Base-by-base conservation (phyloP, 1,139 yeast genomes). In the Geotrichum fermentans region DNA sequence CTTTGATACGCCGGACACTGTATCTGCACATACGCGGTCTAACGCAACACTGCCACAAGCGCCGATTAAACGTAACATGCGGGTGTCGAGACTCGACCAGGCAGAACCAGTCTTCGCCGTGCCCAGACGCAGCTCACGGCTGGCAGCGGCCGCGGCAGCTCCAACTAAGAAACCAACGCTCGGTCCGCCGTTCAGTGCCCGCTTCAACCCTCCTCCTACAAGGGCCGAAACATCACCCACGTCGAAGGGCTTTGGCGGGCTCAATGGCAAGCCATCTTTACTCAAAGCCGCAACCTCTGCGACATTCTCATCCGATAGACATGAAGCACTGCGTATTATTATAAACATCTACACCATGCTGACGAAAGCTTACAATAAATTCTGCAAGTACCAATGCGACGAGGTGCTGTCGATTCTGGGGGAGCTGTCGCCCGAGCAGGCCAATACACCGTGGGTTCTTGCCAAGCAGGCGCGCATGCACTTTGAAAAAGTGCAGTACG, bases 401-500 rank as follows among this genome's bases (percentile, higher is more conserved):
- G 82, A 83, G 58, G 95, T 97, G 0, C 80, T 89, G 8, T 69
- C 92, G 50, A 71, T 79, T 2, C 71, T 92, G 39, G 80, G 80
- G 49, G 69, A 79, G 5, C 72, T 88, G 17, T 80, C 92, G 0
- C 80, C 76, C 7, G 61, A 71, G 20, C 95, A 87, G 57, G 73
- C 76, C 48, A 74, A 79, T 38, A 82, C 96, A 14, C 95, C 97
- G 0, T 89, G 95, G 89, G 95, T 89, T 7, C 72, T 87, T 47
- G 78, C 90, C 36, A 82, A 83, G 59, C 66, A 85, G 28, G 98
- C 96, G 0, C 72, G 89, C 55, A 70, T 88, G 45, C 88, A 88
- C 64, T 90, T 84, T 67, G 98, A 92, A 64, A 80, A 85, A 57
- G 94, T 86, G 21, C 85, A 89, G 62, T 92, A 92, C 66, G 81